These are phyloP conservation scores for Coemansia sp. DNA, from an alignment of 192 early-diverging fungal species.

Conservation along the genomic window DNA sequence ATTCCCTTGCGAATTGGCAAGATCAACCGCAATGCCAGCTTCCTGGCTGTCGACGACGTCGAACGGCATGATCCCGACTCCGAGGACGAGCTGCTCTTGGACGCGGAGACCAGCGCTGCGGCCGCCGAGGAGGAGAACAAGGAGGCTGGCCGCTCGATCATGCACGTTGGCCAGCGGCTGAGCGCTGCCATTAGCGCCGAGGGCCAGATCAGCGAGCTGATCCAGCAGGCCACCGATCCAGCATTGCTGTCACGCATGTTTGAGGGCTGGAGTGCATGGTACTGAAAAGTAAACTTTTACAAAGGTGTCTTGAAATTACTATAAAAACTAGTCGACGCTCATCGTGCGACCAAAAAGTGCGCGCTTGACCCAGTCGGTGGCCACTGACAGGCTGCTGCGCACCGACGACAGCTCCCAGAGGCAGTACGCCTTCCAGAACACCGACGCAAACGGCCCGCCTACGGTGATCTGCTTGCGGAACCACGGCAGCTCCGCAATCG, in stretches of 20 bases:
- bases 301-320: too few relatives aligned
- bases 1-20: conserved; percentile 45
- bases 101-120: conserved; percentile 4
- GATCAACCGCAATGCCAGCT: conserved; percentile 31
- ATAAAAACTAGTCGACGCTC: conserved; percentile 66
- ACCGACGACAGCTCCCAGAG: conserved; percentile 76
- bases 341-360: conserved; percentile 87
- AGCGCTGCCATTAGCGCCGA: conserved; percentile 58
- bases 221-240: conserved; percentile 61
- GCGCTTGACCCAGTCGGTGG: conserved; percentile 88
- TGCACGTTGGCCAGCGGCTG: conserved; percentile 61
- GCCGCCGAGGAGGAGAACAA: conserved; percentile 52
- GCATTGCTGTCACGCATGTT: conserved; percentile 60
- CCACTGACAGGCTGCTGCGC: conserved; percentile 78
- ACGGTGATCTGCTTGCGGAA: conserved; percentile 56
- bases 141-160: conserved; percentile 65
- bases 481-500: conserved; percentile 58
- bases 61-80: conserved; percentile 3
- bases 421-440: conserved; percentile 75
- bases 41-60: conserved; percentile 10
- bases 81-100: not conserved
- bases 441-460: conserved; percentile 62
- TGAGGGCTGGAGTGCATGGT: conserved; percentile 52
- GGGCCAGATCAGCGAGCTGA: conserved; percentile 69
- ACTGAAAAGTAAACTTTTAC: not conserved